Percentiles rank a stretch among this genome's conserved stretches.
Evolutionary conservation across 2,329 filamentous ascomycete genomes (phyloP).

Genomic region (Samsoniella hepiali): DNA sequence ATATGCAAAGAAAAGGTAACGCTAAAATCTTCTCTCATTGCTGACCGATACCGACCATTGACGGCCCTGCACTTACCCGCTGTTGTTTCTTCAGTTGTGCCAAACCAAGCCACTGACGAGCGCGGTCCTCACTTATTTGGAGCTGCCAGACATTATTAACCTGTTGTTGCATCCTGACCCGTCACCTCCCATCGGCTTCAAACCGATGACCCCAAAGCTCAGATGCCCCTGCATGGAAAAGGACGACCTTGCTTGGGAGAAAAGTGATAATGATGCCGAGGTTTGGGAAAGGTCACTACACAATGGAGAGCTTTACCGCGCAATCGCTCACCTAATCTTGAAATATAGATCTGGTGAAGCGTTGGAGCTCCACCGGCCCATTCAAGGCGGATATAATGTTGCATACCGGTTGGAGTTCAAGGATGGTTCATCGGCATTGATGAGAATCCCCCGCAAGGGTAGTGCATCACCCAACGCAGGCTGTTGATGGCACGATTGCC

Average conservation of each 20-base stretch:
- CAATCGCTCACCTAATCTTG: background rate
- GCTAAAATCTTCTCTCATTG: no score
- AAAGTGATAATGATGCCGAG: background rate
- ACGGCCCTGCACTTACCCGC: no score
- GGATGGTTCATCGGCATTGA: slow-evolving; percentile 1
- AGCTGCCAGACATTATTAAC: no score
- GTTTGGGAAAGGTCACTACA: background rate
- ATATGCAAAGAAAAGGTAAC: no score
- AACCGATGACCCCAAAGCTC: slow-evolving; percentile 26
- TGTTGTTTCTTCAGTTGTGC: no score
- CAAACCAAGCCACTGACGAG: no score
- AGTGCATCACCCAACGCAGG: background rate
- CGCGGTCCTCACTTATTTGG: no score
- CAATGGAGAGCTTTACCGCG: slow-evolving; percentile 9
- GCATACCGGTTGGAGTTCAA: background rate
- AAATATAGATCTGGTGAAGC: background rate
- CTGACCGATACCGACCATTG: no score
- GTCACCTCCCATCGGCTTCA: background rate
- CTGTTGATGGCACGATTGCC: background rate
- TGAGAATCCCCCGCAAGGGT: slow-evolving; percentile 24
- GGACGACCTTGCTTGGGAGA: slow-evolving; percentile 1
- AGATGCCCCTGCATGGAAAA: slow-evolving; percentile 22
- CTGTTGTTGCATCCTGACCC: background rate
- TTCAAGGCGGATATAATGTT: background rate
- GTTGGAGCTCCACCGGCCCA: background rate